Evolutionary conservation across 176 grass and related monocot species (phyloP), one percentile per base, ranked within the genome.

Genomic region (Ensete ventricosum): DNA sequence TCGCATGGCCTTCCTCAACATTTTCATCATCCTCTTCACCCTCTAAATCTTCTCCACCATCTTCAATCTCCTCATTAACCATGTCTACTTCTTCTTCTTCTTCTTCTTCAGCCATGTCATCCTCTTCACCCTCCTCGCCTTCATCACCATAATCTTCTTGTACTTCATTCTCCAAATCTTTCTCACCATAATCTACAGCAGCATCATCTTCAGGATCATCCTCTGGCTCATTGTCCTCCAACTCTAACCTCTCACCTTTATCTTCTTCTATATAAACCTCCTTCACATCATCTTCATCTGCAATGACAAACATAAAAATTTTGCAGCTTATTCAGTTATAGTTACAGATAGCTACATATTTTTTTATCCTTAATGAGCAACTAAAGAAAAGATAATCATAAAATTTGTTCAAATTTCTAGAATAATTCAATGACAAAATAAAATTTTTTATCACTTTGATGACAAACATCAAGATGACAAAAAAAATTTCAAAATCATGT

Each of bases 161-260:
- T 3, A 76, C 79, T 62, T 75, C 88, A 78, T 89, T 78, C 72
- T 85, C 88, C 9, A 85, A 73, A 73, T 89, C 84, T 74, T 81
- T 90, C 72, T 91, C 88, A 73, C 87, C 90, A 0, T 93, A 93
- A 52, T 93, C 90, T 29, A 93, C 77, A 77, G 80, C 84, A 89
- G 82, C 71, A 55, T 89, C 90, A 64, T 93, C 90, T 73, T 92
- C 90, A 43, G 72, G 81, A 69, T 92, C 90, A 69, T 92, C 50
- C 53, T 77, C 73, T 62, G 73, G 10, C 57, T 76, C 75, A 64
- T 53, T 76, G 34, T 66, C 87, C 80, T 93, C 90, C 0, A 93
- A 87, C 64, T 89, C 90, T 50, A 93, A 29, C 1, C 82, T 82
- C 70, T 93, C 90, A 66, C 84, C 86, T 75, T 78, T 86, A 76